These are phyloP conservation scores for Kluyveromyces aestuarii DNA, from an alignment of 805 yeast genomes.

Conservation along the genomic window DNA sequence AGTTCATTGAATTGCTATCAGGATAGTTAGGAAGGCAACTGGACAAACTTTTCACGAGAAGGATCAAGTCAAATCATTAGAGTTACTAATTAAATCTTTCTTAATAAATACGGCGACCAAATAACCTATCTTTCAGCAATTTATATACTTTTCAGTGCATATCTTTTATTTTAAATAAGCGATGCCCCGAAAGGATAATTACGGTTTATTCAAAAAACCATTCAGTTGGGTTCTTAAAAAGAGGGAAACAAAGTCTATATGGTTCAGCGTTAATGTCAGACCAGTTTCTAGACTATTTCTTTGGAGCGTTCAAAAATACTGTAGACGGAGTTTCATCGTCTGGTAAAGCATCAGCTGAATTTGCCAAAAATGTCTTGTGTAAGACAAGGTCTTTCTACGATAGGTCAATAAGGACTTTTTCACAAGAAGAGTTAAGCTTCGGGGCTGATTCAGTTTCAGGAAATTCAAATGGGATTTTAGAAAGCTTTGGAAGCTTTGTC, in stretches of 20 bases:
- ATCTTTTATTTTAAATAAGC: too few relatives aligned
- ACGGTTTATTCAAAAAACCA: too few relatives aligned
- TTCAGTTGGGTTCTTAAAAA: too few relatives aligned
- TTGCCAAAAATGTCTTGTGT: not conserved
- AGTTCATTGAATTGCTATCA: too few relatives aligned
- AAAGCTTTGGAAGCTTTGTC: not conserved
- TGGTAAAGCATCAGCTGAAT: constrained; percentile 1
- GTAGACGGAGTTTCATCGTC: not conserved
- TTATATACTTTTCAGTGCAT: too few relatives aligned
- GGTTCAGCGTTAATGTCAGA: not conserved
- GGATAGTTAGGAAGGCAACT: too few relatives aligned
- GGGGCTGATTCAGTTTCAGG: not conserved
- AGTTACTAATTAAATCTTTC: too few relatives aligned
- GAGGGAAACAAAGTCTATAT: not conserved
- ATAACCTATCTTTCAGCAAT: too few relatives aligned
- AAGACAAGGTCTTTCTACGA: constrained; percentile 1
- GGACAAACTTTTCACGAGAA: too few relatives aligned
- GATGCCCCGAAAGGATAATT: too few relatives aligned
- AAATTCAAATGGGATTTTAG: not conserved
- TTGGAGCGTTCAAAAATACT: constrained; percentile 1
- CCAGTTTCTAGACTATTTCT: constrained; percentile 1
- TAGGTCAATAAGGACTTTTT: not conserved
- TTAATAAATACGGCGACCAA: too few relatives aligned
- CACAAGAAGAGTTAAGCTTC: not conserved
- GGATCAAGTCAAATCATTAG: too few relatives aligned